Evolutionary conservation across 2,329 filamentous ascomycete genomes (phyloP), one percentile per base, ranked within the genome.

Genomic region (Cercospora zeina): DNA sequence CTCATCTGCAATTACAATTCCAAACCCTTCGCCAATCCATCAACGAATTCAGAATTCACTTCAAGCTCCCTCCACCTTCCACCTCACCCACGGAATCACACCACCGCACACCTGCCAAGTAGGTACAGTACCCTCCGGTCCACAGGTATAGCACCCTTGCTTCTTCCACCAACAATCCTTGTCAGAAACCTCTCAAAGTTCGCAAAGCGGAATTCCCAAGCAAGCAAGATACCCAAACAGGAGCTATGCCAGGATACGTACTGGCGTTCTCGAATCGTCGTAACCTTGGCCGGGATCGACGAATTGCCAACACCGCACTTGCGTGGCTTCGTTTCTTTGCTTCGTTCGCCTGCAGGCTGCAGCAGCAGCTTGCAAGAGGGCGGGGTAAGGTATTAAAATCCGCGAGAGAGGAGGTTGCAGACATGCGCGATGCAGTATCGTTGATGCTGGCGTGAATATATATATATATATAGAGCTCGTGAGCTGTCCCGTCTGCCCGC

Each of bases 221-320:
- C 19, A 49, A 49, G 42, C 42, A 49, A 49, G 42, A 49, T 49
- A 49, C 42, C 42, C 42, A 49, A 49, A 49, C 7, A 9, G 42
- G 21, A 49, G 42, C 42, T 49, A 49, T 27, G 21, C 14, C 42
- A 6, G 3, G 42, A 49, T 49, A 49, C 42, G 42, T 49, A 49
- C 42, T 24, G 6, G 7, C 8, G 21, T 30, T 49, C 42, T 49
- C 42, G 42, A 49, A 49, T 49, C 42, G 27, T 49, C 42, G 42
- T n/a, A 49, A n/a, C n/a, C 21, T 21, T 24, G 27, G 21, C 21
- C 21, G 27, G 42, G 21, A 24, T 49, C 21, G 42, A 10, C 19
- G 7, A 24, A 14, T n/a, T n/a, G n/a, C n/a, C n/a, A n/a, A n/a
- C n/a, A n/a, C n/a, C n/a, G n/a, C n/a, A 14, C 13, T 1, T 13